Conservation (phyloP, 768 basidiomycete genomes). For the Tylopilus cervinicoccineus region DNA sequence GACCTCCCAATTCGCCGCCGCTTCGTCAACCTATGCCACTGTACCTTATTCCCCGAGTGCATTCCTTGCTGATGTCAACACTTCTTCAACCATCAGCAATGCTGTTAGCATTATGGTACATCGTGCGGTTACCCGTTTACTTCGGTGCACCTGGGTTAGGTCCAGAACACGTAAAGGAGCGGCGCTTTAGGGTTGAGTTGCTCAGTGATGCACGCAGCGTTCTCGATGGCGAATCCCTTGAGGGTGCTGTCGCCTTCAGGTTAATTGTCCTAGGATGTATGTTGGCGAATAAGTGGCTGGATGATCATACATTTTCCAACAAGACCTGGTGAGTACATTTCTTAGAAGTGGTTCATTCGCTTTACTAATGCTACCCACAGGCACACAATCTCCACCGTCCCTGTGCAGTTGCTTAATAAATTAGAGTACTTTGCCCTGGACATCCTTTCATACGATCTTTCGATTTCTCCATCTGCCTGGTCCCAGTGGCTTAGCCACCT, state of each 20-base stretch:
- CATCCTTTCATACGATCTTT: slow-evolving; percentile 66
- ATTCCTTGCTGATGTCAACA: slow-evolving; percentile 73
- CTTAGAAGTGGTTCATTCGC: not conserved
- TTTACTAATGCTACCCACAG: slow-evolving; percentile 33
- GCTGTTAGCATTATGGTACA: slow-evolving; percentile 78
- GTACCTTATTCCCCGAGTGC: slow-evolving; percentile 55
- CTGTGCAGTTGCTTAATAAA: slow-evolving; percentile 63
- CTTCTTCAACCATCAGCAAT: slow-evolving; percentile 79
- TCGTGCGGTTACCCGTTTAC: slow-evolving; percentile 69
- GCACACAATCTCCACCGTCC: slow-evolving; percentile 78
- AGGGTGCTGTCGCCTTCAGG: slow-evolving; percentile 64
- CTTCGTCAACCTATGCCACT: slow-evolving; percentile 39
- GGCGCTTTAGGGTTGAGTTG: slow-evolving; percentile 59
- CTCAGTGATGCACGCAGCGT: slow-evolving; percentile 45
- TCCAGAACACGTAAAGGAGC: slow-evolving; percentile 53
- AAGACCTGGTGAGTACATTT: slow-evolving; percentile 67
- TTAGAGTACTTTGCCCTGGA: slow-evolving; percentile 70
- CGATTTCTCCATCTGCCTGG: slow-evolving; percentile 63
- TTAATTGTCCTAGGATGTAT: slow-evolving; percentile 77
- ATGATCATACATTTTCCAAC: slow-evolving; percentile 86
- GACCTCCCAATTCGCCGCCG: slow-evolving; percentile 30
- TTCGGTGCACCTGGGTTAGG: slow-evolving; percentile 51
- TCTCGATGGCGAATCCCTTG: slow-evolving; percentile 45
- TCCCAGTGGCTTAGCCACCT: slow-evolving; percentile 67
- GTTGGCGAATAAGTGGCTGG: slow-evolving; percentile 86